Evolutionary conservation across 2,329 filamentous ascomycete species (phyloP).

Genomic region (Pseudocercospora eumusae): DNA sequence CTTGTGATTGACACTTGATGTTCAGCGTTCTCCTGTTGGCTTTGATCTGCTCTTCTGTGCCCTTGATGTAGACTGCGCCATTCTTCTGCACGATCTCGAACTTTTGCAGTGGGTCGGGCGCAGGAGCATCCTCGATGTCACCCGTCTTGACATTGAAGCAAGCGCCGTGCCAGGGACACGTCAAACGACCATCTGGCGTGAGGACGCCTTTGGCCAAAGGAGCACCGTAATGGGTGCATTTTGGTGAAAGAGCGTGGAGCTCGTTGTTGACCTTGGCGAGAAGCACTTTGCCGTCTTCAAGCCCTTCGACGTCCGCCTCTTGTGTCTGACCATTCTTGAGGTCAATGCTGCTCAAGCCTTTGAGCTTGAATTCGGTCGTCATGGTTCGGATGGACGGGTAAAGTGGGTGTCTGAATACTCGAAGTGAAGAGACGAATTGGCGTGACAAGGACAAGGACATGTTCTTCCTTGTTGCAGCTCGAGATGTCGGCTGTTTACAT

Average conservation of each 20-base stretch:
- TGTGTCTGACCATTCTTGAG: conserved; percentile 80
- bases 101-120: conserved; percentile 78
- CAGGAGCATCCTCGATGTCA: conserved; percentile 93
- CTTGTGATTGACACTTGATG: conserved; percentile 65
- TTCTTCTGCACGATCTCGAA: conserved; percentile 81
- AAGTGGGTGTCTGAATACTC: not conserved
- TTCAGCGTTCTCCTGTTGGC: conserved; percentile 71
- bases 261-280: conserved; percentile 76
- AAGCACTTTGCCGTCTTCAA: conserved; percentile 82
- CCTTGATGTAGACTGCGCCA: conserved; percentile 80
- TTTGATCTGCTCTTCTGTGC: conserved; percentile 77
- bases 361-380: conserved; percentile 62
- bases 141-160: conserved; percentile 90
- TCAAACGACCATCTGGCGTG: conserved; percentile 76
- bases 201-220: conserved; percentile 84
- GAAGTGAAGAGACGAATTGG: conserved; percentile 8
- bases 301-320: conserved; percentile 86
- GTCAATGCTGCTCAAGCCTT: conserved; percentile 71
- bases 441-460: conserved; percentile 22
- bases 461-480: not conserved
- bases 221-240: conserved; percentile 89
- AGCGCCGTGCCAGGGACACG: conserved; percentile 96
- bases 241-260: conserved; percentile 76
- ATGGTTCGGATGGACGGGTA: conserved; percentile 37
- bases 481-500: conserved; percentile 2